These are phyloP conservation scores for Suillus lakei DNA, from an alignment of 768 basidiomycete species.

Conservation along the genomic window DNA sequence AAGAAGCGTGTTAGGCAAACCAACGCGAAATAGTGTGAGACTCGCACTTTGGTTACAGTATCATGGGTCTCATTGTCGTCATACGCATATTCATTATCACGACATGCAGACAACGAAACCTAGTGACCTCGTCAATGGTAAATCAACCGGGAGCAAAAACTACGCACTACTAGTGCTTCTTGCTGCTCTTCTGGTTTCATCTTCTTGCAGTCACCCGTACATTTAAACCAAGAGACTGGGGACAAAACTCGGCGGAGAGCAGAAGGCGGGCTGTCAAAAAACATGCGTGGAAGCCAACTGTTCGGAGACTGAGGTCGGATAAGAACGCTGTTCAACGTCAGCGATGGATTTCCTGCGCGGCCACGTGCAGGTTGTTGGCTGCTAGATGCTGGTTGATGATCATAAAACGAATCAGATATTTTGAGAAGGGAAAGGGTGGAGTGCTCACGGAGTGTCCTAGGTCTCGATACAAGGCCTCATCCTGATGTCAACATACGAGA, in stretches of 20 bases:
- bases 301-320: constrained; percentile 4
- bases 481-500: not conserved
- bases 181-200: constrained; percentile 9
- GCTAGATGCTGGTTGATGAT: not conserved
- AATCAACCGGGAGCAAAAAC: not conserved
- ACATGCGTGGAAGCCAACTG: constrained; percentile 14
- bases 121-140: constrained; percentile 10
- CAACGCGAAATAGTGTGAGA: not conserved
- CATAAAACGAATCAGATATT: not conserved
- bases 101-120: constrained; percentile 35
- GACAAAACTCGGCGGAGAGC: constrained; percentile 23
- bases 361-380: not conserved
- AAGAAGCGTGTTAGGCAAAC: constrained; percentile 5
- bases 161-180: constrained; percentile 30
- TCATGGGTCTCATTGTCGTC: constrained; percentile 21
- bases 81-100: constrained; percentile 27
- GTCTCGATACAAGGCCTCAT: not conserved
- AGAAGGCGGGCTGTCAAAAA: constrained; percentile 22
- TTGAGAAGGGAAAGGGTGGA: not conserved
- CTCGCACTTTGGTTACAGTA: constrained; percentile 27
- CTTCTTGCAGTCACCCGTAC: constrained; percentile 23
- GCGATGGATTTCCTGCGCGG: constrained; percentile 1
- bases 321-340: constrained; percentile 1
- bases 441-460: not conserved
- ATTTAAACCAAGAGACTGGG: constrained; percentile 18